phyloP scores from a whole-genome alignment of 2,329 filamentous ascomycete species.

The Colletotrichum endophyticum region DNA sequence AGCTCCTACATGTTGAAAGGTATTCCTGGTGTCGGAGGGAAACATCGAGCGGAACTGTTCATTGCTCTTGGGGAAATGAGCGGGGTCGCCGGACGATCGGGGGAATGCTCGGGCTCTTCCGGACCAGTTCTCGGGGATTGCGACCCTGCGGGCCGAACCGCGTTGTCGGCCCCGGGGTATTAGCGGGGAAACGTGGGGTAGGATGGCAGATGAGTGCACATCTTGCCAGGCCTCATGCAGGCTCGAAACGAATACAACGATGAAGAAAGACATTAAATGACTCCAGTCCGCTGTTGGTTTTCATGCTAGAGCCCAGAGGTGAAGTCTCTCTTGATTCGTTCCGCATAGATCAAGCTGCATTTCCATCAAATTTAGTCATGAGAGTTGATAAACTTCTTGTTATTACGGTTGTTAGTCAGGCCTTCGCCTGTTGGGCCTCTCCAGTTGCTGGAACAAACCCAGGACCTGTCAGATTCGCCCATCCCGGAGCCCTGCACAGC shows the following conservation, averaged over 20 bases:
- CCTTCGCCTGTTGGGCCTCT: background rate
- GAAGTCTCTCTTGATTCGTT: background rate
- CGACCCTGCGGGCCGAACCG: background rate
- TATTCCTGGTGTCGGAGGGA: too few relatives aligned
- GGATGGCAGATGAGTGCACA: background rate
- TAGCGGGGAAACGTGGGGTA: background rate
- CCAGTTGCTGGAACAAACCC: background rate
- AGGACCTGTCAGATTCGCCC: background rate
- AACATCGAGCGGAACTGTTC: background rate
- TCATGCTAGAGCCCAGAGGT: background rate
- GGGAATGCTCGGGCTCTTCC: background rate
- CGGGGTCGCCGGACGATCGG: background rate
- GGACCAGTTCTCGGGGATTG: background rate
- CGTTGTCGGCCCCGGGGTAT: background rate
- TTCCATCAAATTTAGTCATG: background rate
- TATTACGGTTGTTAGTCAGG: background rate
- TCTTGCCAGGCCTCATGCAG: background rate
- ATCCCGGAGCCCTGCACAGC: background rate
- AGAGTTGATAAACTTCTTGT: background rate
- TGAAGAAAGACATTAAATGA: background rate
- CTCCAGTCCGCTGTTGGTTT: background rate
- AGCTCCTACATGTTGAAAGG: background rate
- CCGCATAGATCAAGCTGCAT: too few relatives aligned
- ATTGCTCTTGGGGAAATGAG: background rate
- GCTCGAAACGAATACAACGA: accelerated